These are phyloP conservation scores for Aspergillus terreus DNA, from an alignment of 2,329 filamentous ascomycete species.

Conservation along the genomic window DNA sequence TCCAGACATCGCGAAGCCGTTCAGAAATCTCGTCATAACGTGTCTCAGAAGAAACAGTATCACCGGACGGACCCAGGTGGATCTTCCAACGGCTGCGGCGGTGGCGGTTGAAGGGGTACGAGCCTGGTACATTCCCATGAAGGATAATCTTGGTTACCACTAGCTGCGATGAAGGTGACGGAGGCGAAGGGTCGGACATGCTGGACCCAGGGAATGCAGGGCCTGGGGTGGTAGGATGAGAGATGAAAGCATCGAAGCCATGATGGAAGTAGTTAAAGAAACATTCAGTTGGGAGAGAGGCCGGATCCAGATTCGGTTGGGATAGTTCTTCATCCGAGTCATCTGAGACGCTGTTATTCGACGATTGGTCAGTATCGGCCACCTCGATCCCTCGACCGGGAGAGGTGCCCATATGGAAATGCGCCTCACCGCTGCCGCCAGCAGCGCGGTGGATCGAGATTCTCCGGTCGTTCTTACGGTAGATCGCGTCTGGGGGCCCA, in stretches of 20 bases:
- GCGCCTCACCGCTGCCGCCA: constrained; percentile 25
- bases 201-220: constrained; percentile 56
- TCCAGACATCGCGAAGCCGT: constrained; percentile 67
- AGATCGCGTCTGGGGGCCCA: constrained; percentile 89
- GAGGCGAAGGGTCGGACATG: constrained; percentile 26
- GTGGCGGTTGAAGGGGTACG: constrained; percentile 94
- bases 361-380: constrained; percentile 72
- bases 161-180: constrained; percentile 55
- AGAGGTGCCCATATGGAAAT: constrained; percentile 33
- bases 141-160: constrained; percentile 90
- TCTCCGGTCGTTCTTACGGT: constrained; percentile 83
- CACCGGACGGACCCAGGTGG: constrained; percentile 41
- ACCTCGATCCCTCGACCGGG: constrained; percentile 35
- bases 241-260: constrained; percentile 91
- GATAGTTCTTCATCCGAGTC: constrained; percentile 59
- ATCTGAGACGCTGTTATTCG: constrained; percentile 66
- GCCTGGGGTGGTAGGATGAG: constrained; percentile 65
- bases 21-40: constrained; percentile 69
- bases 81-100: constrained; percentile 85
- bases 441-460: constrained; percentile 70
- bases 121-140: constrained; percentile 91
- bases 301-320: constrained; percentile 59
- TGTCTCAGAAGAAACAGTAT: constrained; percentile 68
- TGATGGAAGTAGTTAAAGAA: constrained; percentile 98
- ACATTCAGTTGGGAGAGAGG: constrained; percentile 51